Percentiles rank a stretch among this genome's conserved stretches.
Evolutionary conservation across 2,329 filamentous ascomycete species (phyloP).

Genomic region (Diplodia corticola): DNA sequence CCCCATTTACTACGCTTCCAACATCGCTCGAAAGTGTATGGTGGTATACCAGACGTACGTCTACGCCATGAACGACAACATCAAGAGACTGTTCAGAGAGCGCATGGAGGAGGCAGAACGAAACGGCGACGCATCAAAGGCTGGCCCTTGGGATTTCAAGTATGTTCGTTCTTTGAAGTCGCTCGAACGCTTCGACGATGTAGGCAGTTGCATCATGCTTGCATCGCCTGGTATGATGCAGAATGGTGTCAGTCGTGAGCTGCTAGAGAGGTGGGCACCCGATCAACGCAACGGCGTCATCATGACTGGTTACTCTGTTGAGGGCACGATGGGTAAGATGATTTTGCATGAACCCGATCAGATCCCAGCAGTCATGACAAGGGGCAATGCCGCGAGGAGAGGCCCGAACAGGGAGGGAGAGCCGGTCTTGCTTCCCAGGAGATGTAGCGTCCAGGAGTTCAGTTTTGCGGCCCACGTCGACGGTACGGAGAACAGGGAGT

Average conservation of each 20-base stretch:
- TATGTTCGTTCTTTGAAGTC: conserved; percentile 90
- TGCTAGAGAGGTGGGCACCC: conserved; percentile 93
- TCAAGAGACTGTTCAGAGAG: conserved; percentile 91
- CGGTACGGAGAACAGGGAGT: conserved; percentile 91
- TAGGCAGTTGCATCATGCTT: conserved; percentile 94
- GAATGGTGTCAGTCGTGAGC: conserved; percentile 87
- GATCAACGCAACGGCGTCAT: conserved; percentile 97
- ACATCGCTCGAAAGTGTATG: conserved; percentile 95
- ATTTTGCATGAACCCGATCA: conserved; percentile 93
- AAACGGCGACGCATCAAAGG: conserved; percentile 69
- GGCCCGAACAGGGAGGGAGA: conserved; percentile 64
- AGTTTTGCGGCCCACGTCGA: conserved; percentile 97
- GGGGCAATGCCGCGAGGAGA: conserved; percentile 58
- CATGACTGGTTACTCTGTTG: conserved; percentile 97
- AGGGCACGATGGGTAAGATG: conserved; percentile 96
- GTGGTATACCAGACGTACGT: conserved; percentile 98
- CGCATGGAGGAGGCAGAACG: conserved; percentile 88
- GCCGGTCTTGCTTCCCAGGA: conserved; percentile 86
- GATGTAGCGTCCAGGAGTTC: conserved; percentile 91
- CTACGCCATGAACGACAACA: conserved; percentile 98
- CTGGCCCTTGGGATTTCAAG: conserved; percentile 95
- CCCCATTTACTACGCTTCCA: conserved; percentile 97
- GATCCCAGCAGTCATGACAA: conserved; percentile 89
- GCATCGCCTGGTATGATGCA: conserved; percentile 98
- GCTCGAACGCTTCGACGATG: conserved; percentile 92